A percentile compares a stretch with the other conserved stretches of the same genome.
Conservation (phyloP, 257 asterid species). For the Solanum etuberosum region DNA sequence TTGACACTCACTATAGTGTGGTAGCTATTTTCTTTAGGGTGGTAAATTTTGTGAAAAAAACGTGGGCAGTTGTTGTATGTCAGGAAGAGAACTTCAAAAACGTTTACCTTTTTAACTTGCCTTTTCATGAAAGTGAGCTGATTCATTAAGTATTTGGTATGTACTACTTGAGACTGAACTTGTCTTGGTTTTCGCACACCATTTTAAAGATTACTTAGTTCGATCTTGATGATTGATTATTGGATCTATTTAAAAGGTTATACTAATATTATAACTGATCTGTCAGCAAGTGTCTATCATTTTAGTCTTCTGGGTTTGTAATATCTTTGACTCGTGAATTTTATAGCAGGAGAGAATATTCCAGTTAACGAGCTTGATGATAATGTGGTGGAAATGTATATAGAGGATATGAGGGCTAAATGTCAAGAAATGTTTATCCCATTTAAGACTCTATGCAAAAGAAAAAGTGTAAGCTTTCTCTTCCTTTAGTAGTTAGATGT, state of each 20-base stretch:
- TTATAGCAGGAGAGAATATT: slow-evolving; percentile 57
- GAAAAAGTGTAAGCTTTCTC: slow-evolving; percentile 26
- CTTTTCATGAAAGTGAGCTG: background rate
- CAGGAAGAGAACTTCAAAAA: background rate
- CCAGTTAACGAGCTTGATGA: slow-evolving; percentile 48
- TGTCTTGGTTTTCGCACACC: background rate
- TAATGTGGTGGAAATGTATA: slow-evolving; percentile 41
- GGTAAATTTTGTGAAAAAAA: background rate
- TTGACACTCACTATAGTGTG: background rate
- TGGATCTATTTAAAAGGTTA: background rate
- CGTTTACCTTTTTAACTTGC: background rate
- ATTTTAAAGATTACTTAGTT: background rate
- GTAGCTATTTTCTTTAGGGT: background rate
- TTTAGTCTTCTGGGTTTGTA: background rate
- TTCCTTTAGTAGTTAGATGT: background rate
- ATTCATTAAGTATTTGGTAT: background rate
- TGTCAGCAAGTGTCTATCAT: background rate
- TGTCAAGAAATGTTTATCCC: slow-evolving; percentile 38
- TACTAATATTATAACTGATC: background rate
- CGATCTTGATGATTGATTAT: background rate
- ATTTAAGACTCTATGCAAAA: slow-evolving; percentile 26
- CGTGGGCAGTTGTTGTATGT: background rate
- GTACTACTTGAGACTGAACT: background rate
- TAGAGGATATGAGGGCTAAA: slow-evolving; percentile 45
- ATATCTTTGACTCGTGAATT: background rate